Base-by-base conservation (phyloP, 768 basidiomycete genomes). In the Termitomyces sp. region DNA sequence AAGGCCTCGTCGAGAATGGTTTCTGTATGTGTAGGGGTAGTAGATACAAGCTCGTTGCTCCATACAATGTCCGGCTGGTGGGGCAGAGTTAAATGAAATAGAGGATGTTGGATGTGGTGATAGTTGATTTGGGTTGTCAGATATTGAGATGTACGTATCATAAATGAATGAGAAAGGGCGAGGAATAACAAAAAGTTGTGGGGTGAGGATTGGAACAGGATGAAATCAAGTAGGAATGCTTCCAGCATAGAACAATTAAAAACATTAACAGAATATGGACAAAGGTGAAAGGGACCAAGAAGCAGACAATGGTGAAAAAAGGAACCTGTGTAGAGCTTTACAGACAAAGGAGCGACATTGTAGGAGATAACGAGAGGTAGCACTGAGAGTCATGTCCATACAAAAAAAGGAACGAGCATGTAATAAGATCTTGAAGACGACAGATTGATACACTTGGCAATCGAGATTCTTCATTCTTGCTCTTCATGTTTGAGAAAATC, bases 361-460 rank as follows among this genome's bases (percentile, higher is more conserved):
- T 47, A 36, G 38, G 29, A 45, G 42, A 38, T 11, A 31, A 54
- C 40, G 59, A 40, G 29, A 20, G 46, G n/a, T 57, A 25, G 25
- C 52, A 51, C 52, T 0, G 37, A 37, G 57, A 25, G 11, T 9
- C 12, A 7, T 61, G 60, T 54, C 52, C 52, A 49, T 49, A 31
- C 7, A 40, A 43, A 57, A 12, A 25, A 11, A 37, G 37, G 8
- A 15, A 2, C 5, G 48, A 4, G 43, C n/a, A 45, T 4, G 45
- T 49, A 47, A 29, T 43, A 56, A 45, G 49, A 52, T 43, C 47
- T 60, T 56, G 47, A 58, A 51, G 49, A 50, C 38, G 32, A 29
- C 9, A 15, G 45, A 34, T 57, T 61, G 58, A 63, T 63, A 63
- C 58, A 63, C 25, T 57, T 55, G 31, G 34, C 55, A 43, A 34